Base-by-base conservation (phyloP, 306 rosid species). In the Oemleria cerasiformis region DNA sequence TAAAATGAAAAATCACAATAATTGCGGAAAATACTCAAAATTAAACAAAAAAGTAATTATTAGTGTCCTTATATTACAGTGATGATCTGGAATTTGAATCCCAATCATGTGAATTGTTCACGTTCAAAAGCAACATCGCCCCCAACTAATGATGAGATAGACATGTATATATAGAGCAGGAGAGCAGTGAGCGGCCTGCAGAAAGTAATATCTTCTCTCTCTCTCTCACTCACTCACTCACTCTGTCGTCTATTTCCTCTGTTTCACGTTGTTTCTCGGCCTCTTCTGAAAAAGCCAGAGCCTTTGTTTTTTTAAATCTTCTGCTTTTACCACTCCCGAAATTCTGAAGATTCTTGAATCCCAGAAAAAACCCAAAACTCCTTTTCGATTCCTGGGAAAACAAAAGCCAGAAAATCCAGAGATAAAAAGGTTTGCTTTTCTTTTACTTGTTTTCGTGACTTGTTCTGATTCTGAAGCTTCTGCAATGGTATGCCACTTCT, bases 381-480 rank as follows among this genome's bases (percentile, higher is more conserved):
- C 64, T 34, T 59, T 59, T 59, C 21, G 43, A 59, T 59, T 59
- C 19, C 12, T 12, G 64, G 64, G 64, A 59, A 59, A 59, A 19
- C 34, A 34, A 57, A 34, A 7, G 42, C 10, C 14, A 7, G 41
- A 59, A 34, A 15, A 34, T 15, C 64, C 11, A 34, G 8, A 5
- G 2, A 17, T 14, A 3, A 60, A 17, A 39, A 61, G 66, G 66
- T 61, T 61, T 20, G 39, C 25, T 61, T 61, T 16, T 61, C 47
- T 38, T 17, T 4, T 58, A 14, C 64, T 59, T 14, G 11, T 2
- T 34, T 7, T 30, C 7, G 12, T 45, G 12, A 4, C 7, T 56
- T 21, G 1, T 20, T 6, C 7, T 5, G 11, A 12, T 15, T 59
- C 64, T 59, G 20, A 39, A 59, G 20, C 7, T 34, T 20, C 20